A percentile compares a stretch with the other conserved stretches of the same genome.
Conservation (phyloP, 441 rosid genomes). For the Gossypium trilobum region DNA sequence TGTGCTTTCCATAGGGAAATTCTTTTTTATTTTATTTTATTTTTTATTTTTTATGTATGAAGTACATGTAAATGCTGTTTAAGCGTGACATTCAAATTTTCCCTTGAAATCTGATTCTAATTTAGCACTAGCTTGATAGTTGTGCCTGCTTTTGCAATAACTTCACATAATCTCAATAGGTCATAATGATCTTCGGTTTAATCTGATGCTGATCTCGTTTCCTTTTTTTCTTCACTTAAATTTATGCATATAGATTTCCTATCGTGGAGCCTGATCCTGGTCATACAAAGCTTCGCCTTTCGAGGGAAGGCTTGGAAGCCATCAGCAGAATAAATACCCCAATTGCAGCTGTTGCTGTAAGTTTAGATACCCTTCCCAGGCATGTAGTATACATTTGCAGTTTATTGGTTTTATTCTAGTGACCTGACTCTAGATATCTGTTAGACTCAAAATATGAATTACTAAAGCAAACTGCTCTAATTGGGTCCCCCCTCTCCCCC, state of each 20-base stretch:
- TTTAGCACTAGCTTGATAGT: neutral
- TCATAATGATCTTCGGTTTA: neutral
- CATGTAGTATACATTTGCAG: constrained; percentile 18
- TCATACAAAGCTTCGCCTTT: constrained; percentile 90
- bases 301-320: constrained; percentile 80
- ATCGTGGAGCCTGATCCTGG: constrained; percentile 93
- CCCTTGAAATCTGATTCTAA: neutral
- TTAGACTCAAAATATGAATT: neutral
- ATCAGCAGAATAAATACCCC: constrained; percentile 78
- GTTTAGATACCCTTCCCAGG: constrained; percentile 25
- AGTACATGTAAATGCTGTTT: neutral
- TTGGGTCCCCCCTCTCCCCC: neutral
- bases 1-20: neutral
- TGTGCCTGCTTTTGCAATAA: neutral
- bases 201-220: constrained; percentile 12
- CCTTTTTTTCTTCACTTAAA: neutral
- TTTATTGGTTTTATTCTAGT: constrained; percentile 10
- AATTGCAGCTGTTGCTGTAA: constrained; percentile 91
- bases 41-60: neutral
- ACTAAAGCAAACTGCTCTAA: neutral
- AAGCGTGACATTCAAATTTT: neutral
- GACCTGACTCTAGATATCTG: neutral
- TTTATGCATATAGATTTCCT: constrained; percentile 57
- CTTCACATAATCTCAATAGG: neutral
- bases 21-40: neutral